Percentiles rank a stretch among this genome's conserved stretches.
These are phyloP conservation scores for Picochlorum sp. DNA, from an alignment of 139 green algal genomes.

Conservation along the genomic window DNA sequence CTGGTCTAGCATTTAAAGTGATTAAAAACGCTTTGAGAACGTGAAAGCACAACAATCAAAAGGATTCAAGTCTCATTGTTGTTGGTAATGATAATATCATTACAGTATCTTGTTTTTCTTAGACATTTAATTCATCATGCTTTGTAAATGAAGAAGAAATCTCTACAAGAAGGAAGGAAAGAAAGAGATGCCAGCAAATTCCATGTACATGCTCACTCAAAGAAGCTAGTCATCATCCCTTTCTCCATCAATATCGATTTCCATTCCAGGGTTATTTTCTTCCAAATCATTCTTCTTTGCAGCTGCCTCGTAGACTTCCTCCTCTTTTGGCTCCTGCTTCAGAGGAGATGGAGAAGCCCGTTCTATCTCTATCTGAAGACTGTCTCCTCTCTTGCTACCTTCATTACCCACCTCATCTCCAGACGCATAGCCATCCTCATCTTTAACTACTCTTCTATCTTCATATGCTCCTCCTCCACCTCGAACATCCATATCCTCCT, in stretches of 20 bases:
- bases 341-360: neutral
- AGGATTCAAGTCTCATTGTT: too few relatives aligned
- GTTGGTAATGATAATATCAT: too few relatives aligned
- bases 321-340: neutral
- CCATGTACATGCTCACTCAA: neutral
- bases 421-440: conserved; percentile 28
- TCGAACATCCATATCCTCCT: conserved; percentile 59
- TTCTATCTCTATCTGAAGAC: neutral
- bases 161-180: too few relatives aligned
- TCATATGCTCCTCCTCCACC: conserved; percentile 53
- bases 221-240: neutral
- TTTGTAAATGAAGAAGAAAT: too few relatives aligned
- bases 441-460: conserved; percentile 33
- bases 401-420: neutral
- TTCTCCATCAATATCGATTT: neutral
- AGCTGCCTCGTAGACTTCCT: neutral
- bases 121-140: too few relatives aligned
- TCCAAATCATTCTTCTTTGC: neutral
- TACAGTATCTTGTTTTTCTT: too few relatives aligned
- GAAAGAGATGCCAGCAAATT: too few relatives aligned
- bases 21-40: conserved; percentile 6
- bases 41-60: too few relatives aligned
- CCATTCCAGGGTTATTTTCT: too few relatives aligned
- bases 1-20: conserved; percentile 17
- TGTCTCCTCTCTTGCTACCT: neutral